Evolutionary conservation across 257 asterid species (phyloP).

Genomic region (Henckelia pumila): DNA sequence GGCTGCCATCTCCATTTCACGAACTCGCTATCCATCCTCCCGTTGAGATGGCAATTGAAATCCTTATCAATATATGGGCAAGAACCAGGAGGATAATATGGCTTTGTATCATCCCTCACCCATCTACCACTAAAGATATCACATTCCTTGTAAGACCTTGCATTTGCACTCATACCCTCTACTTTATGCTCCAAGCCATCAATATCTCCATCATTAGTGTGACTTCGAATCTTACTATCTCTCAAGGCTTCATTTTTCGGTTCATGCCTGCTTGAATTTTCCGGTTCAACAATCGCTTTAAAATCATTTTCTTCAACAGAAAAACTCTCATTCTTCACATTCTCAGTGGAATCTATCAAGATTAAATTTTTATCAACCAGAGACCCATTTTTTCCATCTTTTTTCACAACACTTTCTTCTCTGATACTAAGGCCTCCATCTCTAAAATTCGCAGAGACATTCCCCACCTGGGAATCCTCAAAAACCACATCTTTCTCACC

Average conservation of each 20-base stretch:
- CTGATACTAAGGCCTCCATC: slow-evolving; percentile 30
- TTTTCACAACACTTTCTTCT: slow-evolving; percentile 24
- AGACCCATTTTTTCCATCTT: slow-evolving; percentile 25
- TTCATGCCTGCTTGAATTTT: not conserved
- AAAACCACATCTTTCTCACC: slow-evolving; percentile 28
- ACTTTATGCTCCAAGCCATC: slow-evolving; percentile 20
- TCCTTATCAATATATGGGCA: slow-evolving; percentile 84
- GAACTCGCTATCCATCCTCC: slow-evolving; percentile 67
- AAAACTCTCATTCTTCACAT: slow-evolving; percentile 28
- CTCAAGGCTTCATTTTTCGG: slow-evolving; percentile 15
- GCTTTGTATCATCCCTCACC: slow-evolving; percentile 74
- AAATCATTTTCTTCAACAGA: slow-evolving; percentile 18
- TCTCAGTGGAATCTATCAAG: slow-evolving; percentile 26
- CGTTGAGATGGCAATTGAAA: slow-evolving; percentile 78
- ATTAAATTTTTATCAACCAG: slow-evolving; percentile 20
- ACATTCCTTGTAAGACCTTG: slow-evolving; percentile 51
- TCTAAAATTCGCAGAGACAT: slow-evolving; percentile 29
- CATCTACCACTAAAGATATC: slow-evolving; percentile 82
- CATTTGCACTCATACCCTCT: slow-evolving; percentile 19
- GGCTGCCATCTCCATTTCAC: slow-evolving; percentile 96
- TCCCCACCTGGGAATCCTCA: slow-evolving; percentile 33
- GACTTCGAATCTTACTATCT: slow-evolving; percentile 23
- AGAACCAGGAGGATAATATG: slow-evolving; percentile 79
- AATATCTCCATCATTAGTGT: slow-evolving; percentile 11
- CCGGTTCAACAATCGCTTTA: too few relatives aligned